Evolutionary conservation across 2,329 filamentous ascomycete species (phyloP).

Genomic region (Malbranchea cinnamomea): DNA sequence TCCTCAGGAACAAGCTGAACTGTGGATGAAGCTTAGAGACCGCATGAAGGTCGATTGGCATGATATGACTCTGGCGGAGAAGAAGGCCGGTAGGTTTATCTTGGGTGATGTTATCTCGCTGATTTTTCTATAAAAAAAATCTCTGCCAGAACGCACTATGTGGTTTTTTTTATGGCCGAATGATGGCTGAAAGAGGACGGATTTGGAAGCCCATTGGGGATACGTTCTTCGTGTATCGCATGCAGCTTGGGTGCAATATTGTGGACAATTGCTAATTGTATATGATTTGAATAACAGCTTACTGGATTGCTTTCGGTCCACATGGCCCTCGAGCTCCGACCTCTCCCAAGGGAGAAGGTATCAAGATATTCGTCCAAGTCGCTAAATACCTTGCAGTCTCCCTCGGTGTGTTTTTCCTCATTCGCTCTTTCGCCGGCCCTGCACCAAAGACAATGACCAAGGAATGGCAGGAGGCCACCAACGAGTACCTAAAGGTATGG

Average conservation of each 20-base stretch:
- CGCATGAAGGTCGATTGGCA: constrained; percentile 98
- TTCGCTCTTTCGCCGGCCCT: constrained; percentile 57
- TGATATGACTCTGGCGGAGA: constrained; percentile 88
- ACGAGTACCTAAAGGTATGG: constrained; percentile 83
- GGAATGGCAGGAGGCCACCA: constrained; percentile 91
- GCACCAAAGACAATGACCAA: constrained; percentile 79
- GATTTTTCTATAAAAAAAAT: too few species aligned
- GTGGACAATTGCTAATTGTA: too few species aligned
- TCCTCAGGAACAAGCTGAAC: constrained; percentile 94
- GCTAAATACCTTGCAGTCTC: constrained; percentile 51
- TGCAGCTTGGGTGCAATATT: background rate
- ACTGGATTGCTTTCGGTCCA: constrained; percentile 96
- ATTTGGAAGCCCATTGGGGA: background rate
- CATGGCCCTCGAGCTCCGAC: constrained; percentile 78
- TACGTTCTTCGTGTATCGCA: background rate
- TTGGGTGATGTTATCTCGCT: too few species aligned
- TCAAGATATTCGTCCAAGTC: constrained; percentile 63
- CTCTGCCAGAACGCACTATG: too few species aligned
- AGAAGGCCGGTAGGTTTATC: constrained; percentile 99
- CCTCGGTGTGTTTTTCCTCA: constrained; percentile 53
- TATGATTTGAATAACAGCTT: constrained; percentile 67
- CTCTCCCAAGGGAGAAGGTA: constrained; percentile 73
- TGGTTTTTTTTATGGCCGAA: too few species aligned
- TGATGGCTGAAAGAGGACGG: constrained; percentile 2
- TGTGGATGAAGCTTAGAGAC: constrained; percentile 97